phyloP scores from a whole-genome alignment of 441 rosid genomes.

The Adansonia grandidieri region DNA sequence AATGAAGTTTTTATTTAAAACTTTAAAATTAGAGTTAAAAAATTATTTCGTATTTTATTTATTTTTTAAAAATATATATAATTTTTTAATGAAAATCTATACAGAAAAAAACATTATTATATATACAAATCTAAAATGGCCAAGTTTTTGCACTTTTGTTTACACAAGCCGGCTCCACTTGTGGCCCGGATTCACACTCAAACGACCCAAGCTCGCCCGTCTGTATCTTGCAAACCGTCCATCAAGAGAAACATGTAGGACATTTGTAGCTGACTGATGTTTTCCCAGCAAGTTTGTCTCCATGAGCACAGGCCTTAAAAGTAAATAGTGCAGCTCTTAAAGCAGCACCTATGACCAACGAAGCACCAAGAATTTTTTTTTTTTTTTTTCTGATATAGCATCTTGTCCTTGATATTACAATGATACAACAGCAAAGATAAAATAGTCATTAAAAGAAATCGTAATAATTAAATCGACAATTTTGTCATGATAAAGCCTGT shows the following conservation, averaged over 20 bases:
- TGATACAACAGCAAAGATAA: background rate
- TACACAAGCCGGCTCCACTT: background rate
- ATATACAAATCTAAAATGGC: background rate
- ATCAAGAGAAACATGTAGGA: background rate
- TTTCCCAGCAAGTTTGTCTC: background rate
- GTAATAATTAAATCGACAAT: background rate
- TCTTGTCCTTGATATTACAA: background rate
- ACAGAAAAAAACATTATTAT: no score
- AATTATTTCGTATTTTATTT: no score
- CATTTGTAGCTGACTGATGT: background rate
- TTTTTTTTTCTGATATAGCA: background rate
- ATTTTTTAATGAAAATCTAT: no score
- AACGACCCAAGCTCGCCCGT: background rate
- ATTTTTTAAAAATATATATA: no score
- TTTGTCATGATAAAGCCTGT: constrained; percentile 12
- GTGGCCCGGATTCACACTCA: background rate
- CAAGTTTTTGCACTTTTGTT: background rate
- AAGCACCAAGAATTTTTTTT: background rate
- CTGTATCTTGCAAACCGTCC: background rate
- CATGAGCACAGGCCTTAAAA: background rate
- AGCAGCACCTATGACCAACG: background rate
- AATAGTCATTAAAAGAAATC: background rate
- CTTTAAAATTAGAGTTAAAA: no score
- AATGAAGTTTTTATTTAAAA: no score
- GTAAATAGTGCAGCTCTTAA: background rate